phyloP scores from a whole-genome alignment of 352 stramenopile genomes.

The Phytophthora foliorum region DNA sequence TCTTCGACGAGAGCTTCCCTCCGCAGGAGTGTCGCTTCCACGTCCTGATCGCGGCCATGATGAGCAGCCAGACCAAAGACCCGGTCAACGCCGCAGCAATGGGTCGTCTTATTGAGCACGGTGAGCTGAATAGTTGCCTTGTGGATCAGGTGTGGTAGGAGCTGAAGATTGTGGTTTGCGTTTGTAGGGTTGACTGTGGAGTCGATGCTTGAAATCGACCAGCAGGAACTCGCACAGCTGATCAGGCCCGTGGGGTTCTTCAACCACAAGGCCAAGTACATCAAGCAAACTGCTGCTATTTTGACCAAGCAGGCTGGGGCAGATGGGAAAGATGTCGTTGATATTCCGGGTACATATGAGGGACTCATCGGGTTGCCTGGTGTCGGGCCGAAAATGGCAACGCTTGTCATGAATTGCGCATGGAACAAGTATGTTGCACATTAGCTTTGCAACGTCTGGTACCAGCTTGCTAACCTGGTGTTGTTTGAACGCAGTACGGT shows the following conservation, averaged over 20 bases:
- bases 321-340: slow-evolving; percentile 45
- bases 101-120: slow-evolving; percentile 65
- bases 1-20: slow-evolving; percentile 48
- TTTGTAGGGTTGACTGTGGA: slow-evolving; percentile 85
- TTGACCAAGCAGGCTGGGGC: slow-evolving; percentile 50
- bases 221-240: slow-evolving; percentile 87
- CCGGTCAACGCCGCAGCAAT: slow-evolving; percentile 87
- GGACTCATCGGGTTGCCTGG: slow-evolving; percentile 93
- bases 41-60: slow-evolving; percentile 96
- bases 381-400: slow-evolving; percentile 98
- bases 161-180: neutral
- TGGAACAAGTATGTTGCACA: slow-evolving; percentile 79
- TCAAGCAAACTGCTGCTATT: slow-evolving; percentile 86
- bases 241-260: slow-evolving; percentile 96
- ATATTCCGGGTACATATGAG: slow-evolving; percentile 94
- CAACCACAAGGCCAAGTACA: slow-evolving; percentile 97
- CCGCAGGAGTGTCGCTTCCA: slow-evolving; percentile 89
- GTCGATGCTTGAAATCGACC: slow-evolving; percentile 86
- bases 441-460: neutral
- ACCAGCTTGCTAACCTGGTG: neutral
- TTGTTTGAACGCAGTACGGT: slow-evolving; percentile 52
- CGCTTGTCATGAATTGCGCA: slow-evolving; percentile 94
- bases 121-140: slow-evolving; percentile 1
- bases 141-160: neutral
- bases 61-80: slow-evolving; percentile 98